Conservation (phyloP, 2,329 filamentous ascomycete species). For the Claviceps africana region DNA sequence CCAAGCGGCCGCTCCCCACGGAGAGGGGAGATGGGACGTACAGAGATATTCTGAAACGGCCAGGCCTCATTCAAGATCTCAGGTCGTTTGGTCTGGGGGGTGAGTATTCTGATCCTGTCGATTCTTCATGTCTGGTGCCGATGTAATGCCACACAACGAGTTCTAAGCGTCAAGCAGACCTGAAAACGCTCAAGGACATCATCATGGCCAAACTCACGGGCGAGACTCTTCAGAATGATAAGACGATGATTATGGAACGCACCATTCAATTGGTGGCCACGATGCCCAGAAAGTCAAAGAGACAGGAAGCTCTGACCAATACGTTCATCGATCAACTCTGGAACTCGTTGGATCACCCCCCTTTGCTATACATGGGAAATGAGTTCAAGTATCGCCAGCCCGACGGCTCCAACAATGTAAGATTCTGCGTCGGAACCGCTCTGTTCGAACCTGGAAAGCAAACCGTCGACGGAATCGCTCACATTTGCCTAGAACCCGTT, state of each 20-base stretch:
- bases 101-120: constrained; percentile 10
- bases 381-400: constrained; percentile 52
- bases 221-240: constrained; percentile 52
- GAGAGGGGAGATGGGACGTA: constrained; percentile 52
- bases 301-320: constrained; percentile 49
- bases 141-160: background rate
- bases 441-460: too few species aligned
- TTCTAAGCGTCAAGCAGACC: constrained; percentile 25
- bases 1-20: constrained; percentile 47
- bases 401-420: constrained; percentile 55
- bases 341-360: constrained; percentile 59
- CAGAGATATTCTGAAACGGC: constrained; percentile 30
- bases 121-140: background rate
- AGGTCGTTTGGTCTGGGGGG: constrained; percentile 36
- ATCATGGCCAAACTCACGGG: constrained; percentile 50
- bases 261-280: constrained; percentile 56
- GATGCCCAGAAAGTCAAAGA: constrained; percentile 47
- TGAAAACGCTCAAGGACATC: constrained; percentile 48
- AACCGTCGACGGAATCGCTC: background rate
- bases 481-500: constrained; percentile 39
- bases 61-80: constrained; percentile 42
- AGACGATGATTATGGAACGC: constrained; percentile 63
- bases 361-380: constrained; percentile 48
- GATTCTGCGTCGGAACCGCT: constrained; percentile 5
- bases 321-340: constrained; percentile 55